phyloP scores from a whole-genome alignment of 331 rosid genomes.

The Pyracantha coccinea region DNA sequence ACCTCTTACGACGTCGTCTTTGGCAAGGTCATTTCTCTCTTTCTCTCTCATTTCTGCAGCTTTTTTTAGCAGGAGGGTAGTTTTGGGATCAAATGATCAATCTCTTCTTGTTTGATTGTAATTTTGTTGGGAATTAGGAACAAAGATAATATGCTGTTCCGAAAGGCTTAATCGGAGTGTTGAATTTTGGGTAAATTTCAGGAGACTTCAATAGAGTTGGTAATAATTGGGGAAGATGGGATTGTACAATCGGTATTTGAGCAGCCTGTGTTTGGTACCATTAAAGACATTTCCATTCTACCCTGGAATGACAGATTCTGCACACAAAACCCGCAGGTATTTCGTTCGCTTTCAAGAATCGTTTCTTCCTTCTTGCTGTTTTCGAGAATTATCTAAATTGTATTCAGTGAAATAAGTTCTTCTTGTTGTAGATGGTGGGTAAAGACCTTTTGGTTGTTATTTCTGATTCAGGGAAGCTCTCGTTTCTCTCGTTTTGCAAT shows the following conservation, averaged over 20 bases:
- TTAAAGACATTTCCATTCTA: slow-evolving; percentile 75
- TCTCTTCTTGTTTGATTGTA: background rate
- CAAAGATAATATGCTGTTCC: background rate
- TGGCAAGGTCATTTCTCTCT: slow-evolving; percentile 52
- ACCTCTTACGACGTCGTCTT: slow-evolving; percentile 66
- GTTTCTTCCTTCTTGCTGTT: background rate
- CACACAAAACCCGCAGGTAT: slow-evolving; percentile 49
- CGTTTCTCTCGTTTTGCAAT: slow-evolving; percentile 81
- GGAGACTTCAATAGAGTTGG: slow-evolving; percentile 93
- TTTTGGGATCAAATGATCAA: background rate
- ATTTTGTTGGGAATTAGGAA: background rate
- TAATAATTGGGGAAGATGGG: slow-evolving; percentile 68
- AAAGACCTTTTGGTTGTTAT: slow-evolving; percentile 75
- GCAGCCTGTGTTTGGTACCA: slow-evolving; percentile 86
- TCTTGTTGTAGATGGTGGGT: slow-evolving; percentile 57
- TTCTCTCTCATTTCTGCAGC: background rate
- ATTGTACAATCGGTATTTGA: slow-evolving; percentile 74
- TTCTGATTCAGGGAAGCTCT: slow-evolving; percentile 95
- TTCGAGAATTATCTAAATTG: slow-evolving; percentile 3
- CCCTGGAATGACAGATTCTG: slow-evolving; percentile 72
- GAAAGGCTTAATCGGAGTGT: background rate
- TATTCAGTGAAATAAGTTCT: slow-evolving; percentile 1
- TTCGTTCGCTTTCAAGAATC: background rate
- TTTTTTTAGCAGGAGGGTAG: background rate
- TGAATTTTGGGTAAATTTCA: slow-evolving; percentile 18